phyloP scores from a whole-genome alignment of 176 grass and related monocot species.

The Cocos nucifera region DNA sequence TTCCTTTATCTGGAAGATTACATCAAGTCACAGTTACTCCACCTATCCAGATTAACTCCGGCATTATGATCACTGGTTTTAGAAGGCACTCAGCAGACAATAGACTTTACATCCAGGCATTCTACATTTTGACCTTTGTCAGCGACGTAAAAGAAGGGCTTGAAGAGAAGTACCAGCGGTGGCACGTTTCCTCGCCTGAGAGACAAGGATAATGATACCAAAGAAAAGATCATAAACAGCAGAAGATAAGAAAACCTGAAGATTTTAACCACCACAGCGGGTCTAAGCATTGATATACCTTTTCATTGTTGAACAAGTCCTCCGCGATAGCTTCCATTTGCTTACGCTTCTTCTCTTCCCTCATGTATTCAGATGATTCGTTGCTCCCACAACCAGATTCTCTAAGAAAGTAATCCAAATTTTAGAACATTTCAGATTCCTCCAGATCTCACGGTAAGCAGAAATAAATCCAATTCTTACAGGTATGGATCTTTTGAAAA shows the following conservation, averaged over 20 bases:
- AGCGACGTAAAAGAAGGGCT: conserved; percentile 41
- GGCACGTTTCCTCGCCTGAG: conserved; percentile 63
- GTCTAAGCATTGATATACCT: conserved; percentile 30
- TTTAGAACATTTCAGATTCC: background rate
- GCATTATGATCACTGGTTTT: no score
- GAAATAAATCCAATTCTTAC: conserved; percentile 30
- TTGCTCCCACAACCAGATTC: conserved; percentile 41
- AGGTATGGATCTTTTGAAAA: conserved; percentile 74
- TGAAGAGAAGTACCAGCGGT: conserved; percentile 63
- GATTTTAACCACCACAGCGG: conserved; percentile 3
- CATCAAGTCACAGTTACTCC: no score
- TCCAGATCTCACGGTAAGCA: conserved; percentile 6
- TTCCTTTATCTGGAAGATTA: no score
- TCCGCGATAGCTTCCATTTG: conserved; percentile 85
- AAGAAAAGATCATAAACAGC: background rate
- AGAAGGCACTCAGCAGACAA: no score
- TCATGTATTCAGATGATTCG: conserved; percentile 41
- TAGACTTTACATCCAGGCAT: no score
- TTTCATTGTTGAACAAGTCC: conserved; percentile 80
- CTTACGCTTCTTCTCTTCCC: conserved; percentile 68
- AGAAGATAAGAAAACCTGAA: background rate
- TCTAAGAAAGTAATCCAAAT: conserved; percentile 32
- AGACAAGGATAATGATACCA: background rate
- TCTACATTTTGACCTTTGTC: conserved; percentile 19
- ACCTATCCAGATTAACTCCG: no score